Evolutionary conservation across 768 basidiomycete species (phyloP).

Genomic region (Dioszegia crocea): DNA sequence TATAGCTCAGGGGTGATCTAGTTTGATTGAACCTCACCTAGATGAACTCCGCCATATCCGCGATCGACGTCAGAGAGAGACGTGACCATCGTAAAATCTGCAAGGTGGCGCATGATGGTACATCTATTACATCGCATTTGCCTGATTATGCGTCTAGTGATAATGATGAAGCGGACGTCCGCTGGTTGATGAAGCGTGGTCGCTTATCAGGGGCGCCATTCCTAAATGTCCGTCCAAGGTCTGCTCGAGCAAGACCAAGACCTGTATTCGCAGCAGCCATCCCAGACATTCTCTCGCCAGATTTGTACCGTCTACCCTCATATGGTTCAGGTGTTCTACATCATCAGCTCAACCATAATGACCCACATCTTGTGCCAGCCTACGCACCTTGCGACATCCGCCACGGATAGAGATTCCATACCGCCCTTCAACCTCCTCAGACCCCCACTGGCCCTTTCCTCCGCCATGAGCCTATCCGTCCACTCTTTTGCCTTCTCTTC

Average conservation of each 20-base stretch:
- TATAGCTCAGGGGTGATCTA: no score
- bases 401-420: background rate
- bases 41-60: no score
- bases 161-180: background rate
- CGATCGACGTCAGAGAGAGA: no score
- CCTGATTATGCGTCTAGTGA: background rate
- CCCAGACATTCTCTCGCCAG: constrained; percentile 24
- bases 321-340: constrained; percentile 13
- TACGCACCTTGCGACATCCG: constrained; percentile 6
- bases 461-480: constrained; percentile 14
- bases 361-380: background rate
- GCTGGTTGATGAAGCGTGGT: constrained; percentile 3
- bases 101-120: no score
- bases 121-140: background rate
- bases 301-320: constrained; percentile 11
- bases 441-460: constrained; percentile 10
- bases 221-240: constrained; percentile 8
- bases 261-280: constrained; percentile 20
- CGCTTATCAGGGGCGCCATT: background rate
- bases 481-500: constrained; percentile 35
- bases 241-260: constrained; percentile 20
- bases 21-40: no score
- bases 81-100: no score
- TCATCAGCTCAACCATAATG: background rate
- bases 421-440: background rate